Base-by-base conservation (phyloP, 2,329 filamentous ascomycete genomes). In the Clarireedia sp. region DNA sequence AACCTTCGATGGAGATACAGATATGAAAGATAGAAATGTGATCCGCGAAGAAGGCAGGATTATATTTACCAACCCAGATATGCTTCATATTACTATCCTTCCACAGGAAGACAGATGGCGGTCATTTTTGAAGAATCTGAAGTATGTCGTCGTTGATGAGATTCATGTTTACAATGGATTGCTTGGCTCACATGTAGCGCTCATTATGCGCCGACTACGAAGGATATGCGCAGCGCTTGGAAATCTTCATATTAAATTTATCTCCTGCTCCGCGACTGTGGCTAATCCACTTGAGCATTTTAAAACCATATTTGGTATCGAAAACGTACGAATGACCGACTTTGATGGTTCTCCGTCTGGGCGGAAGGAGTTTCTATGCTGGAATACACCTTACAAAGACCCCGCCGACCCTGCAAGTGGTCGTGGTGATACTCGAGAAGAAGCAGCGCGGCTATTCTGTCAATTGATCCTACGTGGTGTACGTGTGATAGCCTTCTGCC, bases 61-160 rank as follows among this genome's bases (percentile, higher is more conserved):
- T 59, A 92, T 99, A 50, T 96, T 99, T 66, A 99, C 94, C 0
- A 99, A 99, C 64, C 94, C 94, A 0, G 94, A 99, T 66, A 99
- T 97, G 91, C 78, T 99, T 37, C 94, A 99, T 63, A 82, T 96
- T 36, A 95, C 90, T 0, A 95, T 99, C 24, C 72, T 99, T 3
- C 92, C 94, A 0, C 89, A 96, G 66, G 94, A 99, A 72, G 86
- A 90, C 60, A 80, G 81, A 29, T 99, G 94, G 94, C 80, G 91
- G 47, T 82, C 80, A 0, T 97, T 96, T 63, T 70, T 99, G n/a
- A 82, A 89, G 69, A 90, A 96, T 62, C 73, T 99, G 14, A 88
- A 86, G 61, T 96, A 88, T 66, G 91, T 99, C 0, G 94, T 99
- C 7, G 86, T 90, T 10, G 86, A 90, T 64, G 94, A 99, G 68